Evolutionary conservation across 352 stramenopile species (phyloP), one percentile per base, ranked within the genome.

Genomic region (Phytophthora capsici): DNA sequence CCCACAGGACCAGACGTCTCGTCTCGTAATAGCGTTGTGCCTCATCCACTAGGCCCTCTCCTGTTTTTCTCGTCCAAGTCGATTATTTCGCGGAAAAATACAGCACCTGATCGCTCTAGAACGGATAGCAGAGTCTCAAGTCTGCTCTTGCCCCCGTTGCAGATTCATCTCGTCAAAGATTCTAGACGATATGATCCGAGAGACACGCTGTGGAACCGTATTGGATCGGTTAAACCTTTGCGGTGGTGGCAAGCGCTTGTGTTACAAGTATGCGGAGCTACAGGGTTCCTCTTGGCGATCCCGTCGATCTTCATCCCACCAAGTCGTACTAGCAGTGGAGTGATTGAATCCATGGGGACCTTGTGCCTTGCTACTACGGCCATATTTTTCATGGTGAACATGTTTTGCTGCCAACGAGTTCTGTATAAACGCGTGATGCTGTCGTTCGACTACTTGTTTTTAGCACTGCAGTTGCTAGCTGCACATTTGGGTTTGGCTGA

Each of bases 401-500:
- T 28, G 2, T 51, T 36, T 8, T 73, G 53, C 50, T 65, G 32
- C 17, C 65, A 73, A 57, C 40, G 54, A 0, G 19, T 55, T 19
- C 49, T 73, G 26, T 45, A 53, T 17, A 66, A 69, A 22, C 51
- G 65, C 2, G 40, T 73, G 6, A 12, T 54, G 1, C n/a, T 53
- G 6, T 73, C 65, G 2, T 69, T 73, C 37, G 65, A 73, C 47
- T 73, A 59, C 56, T 40, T 69, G 20, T 73, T 73, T 22, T 32
- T 73, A 10, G 56, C 61, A 17, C 4, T 73, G 13, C 65, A 73
- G 53, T 40, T 69, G n/a, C 4, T 73, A 2, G 65, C 65, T 2
- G 65, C 58, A 1, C 58, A 69, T 4, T 66, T 73, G 41, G 69
- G 65, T 56, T 28, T 73, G 1, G 51, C 52, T 5, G 65, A 73